Conservation (phyloP, 768 basidiomycete species). For the Calocybe indica region DNA sequence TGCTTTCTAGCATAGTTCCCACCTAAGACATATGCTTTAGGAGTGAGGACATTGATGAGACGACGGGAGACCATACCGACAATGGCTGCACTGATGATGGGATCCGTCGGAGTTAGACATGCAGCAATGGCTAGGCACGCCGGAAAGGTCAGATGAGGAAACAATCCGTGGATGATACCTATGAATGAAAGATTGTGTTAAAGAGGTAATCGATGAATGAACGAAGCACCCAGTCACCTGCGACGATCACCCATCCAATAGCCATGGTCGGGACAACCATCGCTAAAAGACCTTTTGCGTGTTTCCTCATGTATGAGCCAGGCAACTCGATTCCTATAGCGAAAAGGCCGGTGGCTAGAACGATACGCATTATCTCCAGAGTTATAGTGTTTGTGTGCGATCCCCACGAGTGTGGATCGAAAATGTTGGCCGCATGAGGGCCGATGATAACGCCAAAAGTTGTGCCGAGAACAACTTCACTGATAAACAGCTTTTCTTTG, state of each 20-base stretch:
- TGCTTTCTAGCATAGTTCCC: conserved; percentile 66
- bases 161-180: conserved; percentile 66
- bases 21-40: conserved; percentile 29
- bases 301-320: conserved; percentile 72
- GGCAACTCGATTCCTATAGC: conserved; percentile 95
- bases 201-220: neutral
- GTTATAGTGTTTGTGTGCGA: conserved; percentile 44
- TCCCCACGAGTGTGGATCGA: conserved; percentile 77
- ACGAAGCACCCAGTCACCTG: conserved; percentile 33
- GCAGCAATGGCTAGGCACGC: conserved; percentile 84
- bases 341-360: conserved; percentile 89
- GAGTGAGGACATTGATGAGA: neutral
- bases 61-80: conserved; percentile 39
- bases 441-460: conserved; percentile 61
- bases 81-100: conserved; percentile 83
- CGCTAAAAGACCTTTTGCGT: conserved; percentile 61
- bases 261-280: conserved; percentile 85
- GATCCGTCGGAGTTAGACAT: conserved; percentile 91
- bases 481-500: conserved; percentile 84
- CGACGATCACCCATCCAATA: conserved; percentile 75
- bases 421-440: conserved; percentile 63
- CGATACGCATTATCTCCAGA: conserved; percentile 33
- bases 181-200: neutral
- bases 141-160: conserved; percentile 66
- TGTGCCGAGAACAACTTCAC: conserved; percentile 92